Conservation (phyloP, 495 filamentous ascomycete species). For the Xylaria grammica region DNA sequence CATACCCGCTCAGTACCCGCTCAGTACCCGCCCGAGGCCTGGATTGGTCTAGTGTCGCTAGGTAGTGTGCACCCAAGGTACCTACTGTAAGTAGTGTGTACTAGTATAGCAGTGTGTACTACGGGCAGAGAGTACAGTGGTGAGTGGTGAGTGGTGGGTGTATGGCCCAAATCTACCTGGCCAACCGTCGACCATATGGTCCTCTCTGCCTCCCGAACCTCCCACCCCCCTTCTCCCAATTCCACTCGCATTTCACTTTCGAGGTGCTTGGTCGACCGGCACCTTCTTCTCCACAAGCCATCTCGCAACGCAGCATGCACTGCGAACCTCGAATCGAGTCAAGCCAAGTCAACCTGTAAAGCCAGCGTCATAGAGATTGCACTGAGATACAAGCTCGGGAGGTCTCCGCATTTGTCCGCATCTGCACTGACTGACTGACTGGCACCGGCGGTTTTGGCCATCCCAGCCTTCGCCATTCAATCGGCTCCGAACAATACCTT, state of each 20-base stretch:
- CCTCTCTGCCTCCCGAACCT: slow-evolving; percentile 21
- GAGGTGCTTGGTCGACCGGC: slow-evolving; percentile 9
- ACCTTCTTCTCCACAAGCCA: slow-evolving; percentile 20
- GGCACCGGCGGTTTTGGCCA: background rate
- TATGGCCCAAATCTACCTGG: too few relatives aligned
- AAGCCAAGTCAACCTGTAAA: slow-evolving; percentile 13
- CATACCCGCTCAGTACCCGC: background rate
- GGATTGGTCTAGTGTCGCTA: background rate
- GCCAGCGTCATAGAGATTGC: slow-evolving; percentile 11
- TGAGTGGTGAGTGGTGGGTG: too few relatives aligned
- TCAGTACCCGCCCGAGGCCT: too few relatives aligned
- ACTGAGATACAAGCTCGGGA: background rate
- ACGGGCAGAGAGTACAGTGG: too few relatives aligned
- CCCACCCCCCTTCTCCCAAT: slow-evolving; percentile 6
- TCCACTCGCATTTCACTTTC: slow-evolving; percentile 24
- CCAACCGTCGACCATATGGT: slow-evolving; percentile 23
- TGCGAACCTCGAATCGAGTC: slow-evolving; percentile 4
- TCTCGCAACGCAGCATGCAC: slow-evolving; percentile 16
- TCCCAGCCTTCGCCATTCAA: background rate
- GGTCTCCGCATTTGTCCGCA: background rate
- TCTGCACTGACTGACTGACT: too few relatives aligned
- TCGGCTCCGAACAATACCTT: background rate
- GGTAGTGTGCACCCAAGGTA: background rate
- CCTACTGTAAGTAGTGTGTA: too few relatives aligned
- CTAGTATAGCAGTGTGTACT: too few relatives aligned